Conservation (phyloP, 2,329 filamentous ascomycete genomes). For the Talaromyces sp. region DNA sequence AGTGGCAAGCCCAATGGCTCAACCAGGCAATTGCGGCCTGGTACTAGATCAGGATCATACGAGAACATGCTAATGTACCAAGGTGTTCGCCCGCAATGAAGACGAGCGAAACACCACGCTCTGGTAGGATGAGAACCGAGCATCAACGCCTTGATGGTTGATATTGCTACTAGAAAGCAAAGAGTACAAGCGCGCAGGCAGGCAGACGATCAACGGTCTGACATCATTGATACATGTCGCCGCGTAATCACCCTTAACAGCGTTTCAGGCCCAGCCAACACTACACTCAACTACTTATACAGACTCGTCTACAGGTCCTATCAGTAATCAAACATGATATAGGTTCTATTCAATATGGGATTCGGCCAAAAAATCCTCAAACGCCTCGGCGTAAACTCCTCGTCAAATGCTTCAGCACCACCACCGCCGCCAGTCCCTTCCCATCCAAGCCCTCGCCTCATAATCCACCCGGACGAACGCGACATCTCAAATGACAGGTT, state of each 20-base stretch:
- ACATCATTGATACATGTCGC: conserved; percentile 4
- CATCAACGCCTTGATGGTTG: background rate
- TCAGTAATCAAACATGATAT: background rate
- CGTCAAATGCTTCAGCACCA: background rate
- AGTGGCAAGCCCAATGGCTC: background rate
- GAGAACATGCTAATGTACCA: background rate
- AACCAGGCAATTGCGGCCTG: background rate
- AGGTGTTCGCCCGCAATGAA: background rate
- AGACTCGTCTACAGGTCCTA: background rate
- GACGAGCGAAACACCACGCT: background rate
- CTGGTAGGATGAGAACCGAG: background rate
- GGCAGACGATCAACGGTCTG: background rate
- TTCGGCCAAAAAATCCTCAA: conserved; percentile 34
- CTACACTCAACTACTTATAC: background rate
- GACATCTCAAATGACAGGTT: conserved; percentile 33
- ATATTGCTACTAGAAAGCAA: background rate
- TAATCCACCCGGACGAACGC: conserved; percentile 34
- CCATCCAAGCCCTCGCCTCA: conserved; percentile 14
- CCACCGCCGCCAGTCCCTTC: background rate
- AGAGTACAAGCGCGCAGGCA: background rate
- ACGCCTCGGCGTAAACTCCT: conserved; percentile 21
- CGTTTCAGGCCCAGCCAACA: background rate
- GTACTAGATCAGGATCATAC: background rate
- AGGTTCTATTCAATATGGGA: background rate
- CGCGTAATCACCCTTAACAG: background rate